phyloP scores from a whole-genome alignment of 768 basidiomycete genomes.

The Leccinum rimulosum region DNA sequence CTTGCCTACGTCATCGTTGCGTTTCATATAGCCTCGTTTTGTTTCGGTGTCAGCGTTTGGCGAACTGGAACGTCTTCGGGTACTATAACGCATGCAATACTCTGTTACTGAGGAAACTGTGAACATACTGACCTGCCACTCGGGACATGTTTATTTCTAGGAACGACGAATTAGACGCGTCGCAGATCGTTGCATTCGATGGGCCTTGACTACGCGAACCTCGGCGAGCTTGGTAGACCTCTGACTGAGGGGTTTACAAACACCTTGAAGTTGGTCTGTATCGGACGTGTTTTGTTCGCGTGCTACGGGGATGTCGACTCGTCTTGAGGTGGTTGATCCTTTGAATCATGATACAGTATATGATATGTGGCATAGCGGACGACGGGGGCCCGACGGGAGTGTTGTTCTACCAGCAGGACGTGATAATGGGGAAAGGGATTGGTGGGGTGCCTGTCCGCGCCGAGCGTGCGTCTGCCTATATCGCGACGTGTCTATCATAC shows the following conservation, averaged over 20 bases:
- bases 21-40: constrained; percentile 2
- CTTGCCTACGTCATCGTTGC: constrained; percentile 6
- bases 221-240: constrained; percentile 15
- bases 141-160: neutral
- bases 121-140: neutral
- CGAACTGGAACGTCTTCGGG: neutral
- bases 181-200: neutral
- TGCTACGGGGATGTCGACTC: constrained; percentile 1
- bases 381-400: neutral
- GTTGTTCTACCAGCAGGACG: neutral
- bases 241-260: neutral
- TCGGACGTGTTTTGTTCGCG: neutral
- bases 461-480: neutral
- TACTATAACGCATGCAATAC: no score
- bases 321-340: constrained; percentile 1
- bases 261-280: neutral
- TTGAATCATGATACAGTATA: constrained; percentile 2
- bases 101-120: neutral
- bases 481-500: neutral
- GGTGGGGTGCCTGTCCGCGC: constrained; percentile 10
- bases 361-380: constrained; percentile 7
- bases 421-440: neutral
- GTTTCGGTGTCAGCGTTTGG: neutral
- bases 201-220: neutral
- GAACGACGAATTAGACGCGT: neutral